phyloP scores from a whole-genome alignment of 345 rosid species.

The Brassica nigra region DNA sequence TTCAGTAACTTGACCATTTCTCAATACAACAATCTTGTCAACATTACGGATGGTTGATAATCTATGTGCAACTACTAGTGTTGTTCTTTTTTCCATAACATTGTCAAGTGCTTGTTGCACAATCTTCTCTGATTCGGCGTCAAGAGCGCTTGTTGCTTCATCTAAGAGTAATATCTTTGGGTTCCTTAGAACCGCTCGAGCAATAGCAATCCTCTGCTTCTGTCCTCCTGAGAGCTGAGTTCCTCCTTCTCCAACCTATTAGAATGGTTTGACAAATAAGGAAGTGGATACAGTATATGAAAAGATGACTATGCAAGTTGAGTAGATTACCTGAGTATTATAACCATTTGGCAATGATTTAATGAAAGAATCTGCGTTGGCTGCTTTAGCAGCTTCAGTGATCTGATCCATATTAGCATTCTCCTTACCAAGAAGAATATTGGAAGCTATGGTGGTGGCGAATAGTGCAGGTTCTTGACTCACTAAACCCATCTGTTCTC shows the following conservation, averaged over 20 bases:
- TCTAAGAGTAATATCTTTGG: slow-evolving; percentile 80
- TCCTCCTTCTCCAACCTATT: slow-evolving; percentile 92
- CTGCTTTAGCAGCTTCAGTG: slow-evolving; percentile 69
- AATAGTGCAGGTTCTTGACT: slow-evolving; percentile 90
- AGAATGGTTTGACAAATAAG: neutral
- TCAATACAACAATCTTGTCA: slow-evolving; percentile 68
- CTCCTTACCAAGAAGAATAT: slow-evolving; percentile 69
- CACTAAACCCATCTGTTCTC: slow-evolving; percentile 87
- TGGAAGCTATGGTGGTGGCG: slow-evolving; percentile 67
- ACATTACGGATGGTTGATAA: slow-evolving; percentile 69
- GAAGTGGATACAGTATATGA: neutral
- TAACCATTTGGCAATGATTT: slow-evolving; percentile 65
- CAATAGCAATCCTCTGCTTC: slow-evolving; percentile 87
- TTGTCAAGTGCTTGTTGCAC: slow-evolving; percentile 78
- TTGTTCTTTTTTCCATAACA: slow-evolving; percentile 64
- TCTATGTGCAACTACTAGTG: slow-evolving; percentile 73
- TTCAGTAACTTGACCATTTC: slow-evolving; percentile 67
- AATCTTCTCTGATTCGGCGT: slow-evolving; percentile 69
- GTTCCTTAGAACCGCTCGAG: slow-evolving; percentile 78
- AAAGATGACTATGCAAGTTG: neutral
- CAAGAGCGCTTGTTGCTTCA: slow-evolving; percentile 94
- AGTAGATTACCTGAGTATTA: slow-evolving; percentile 57
- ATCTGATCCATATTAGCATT: slow-evolving; percentile 57
- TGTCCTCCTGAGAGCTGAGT: slow-evolving; percentile 97
- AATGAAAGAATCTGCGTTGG: slow-evolving; percentile 79